Base-by-base conservation (phyloP, 345 rosid species). In the Salix purpurea region DNA sequence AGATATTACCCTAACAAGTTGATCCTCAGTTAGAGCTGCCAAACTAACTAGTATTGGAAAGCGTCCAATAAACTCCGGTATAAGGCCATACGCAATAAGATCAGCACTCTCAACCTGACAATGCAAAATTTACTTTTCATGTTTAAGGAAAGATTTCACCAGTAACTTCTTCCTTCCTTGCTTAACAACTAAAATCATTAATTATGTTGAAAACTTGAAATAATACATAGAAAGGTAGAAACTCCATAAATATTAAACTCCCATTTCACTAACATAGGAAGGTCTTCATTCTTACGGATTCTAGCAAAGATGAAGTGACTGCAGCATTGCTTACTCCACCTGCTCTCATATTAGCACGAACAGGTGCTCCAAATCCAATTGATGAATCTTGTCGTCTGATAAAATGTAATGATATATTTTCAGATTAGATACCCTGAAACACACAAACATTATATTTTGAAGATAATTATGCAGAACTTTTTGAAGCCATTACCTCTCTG, bases 291-390 rank as follows among this genome's bases (percentile, higher is more conserved):
- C 95, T 84, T 84, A 93, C 99, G 73, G 96, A 77, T 89, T 91
- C 98, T 67, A 95, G 89, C 84, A 95, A 87, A 80, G 97, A 90
- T 26, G 99, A 95, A 30, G 98, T 89, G 80, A 95, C 74, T 52
- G 83, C 83, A 69, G 98, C 91, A 86, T 84, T 83, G 40, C 86
- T 89, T 68, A 85, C 86, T 75, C 94, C 93, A 78, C 86, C 86
- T 65, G 88, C 81, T 83, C 96, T 90, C 97, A 95, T 93, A 85
- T 86, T 95, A 76, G 97, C 98, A 74, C 97, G 97, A 37, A 95
- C 96, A 79, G 98, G 97, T 79, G 97, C 99, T 84, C 99, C 98
- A 83, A 95, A 95, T 75, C 99, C 99, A 76, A 95, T 95, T 39
- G 98, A 95, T 62, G 98, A 90, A 83, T 90, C 98, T 85, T 93